Evolutionary conservation across 2,329 filamentous ascomycete genomes (phyloP), one percentile per base, ranked within the genome.

Genomic region (Nothophaeocryptopus gaeumannii): DNA sequence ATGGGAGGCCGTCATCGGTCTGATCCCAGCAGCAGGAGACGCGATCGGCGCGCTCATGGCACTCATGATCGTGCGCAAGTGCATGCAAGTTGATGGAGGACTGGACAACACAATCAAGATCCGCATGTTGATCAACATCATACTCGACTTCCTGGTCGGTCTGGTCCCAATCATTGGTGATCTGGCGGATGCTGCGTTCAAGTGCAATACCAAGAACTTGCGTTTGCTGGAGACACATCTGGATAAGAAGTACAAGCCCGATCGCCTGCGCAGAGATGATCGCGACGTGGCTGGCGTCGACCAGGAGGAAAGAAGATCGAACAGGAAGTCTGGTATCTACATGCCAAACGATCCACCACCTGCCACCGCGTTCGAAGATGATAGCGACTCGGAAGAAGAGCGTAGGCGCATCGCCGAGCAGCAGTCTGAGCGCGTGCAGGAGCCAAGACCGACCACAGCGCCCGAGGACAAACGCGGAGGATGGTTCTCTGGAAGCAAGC

Each of bases 11-110:
- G 80, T 96, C 50, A 88, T 97, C 62, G 93, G 85, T 11, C 67
- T 97, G 7, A 70, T 97, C 47, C 93, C 93, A 60, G 81, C 81
- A 81, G 73, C 87, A 55, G 91, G 91, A 40, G 91, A 96, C 67
- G 78, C 78, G 8, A 69, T 86, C 11, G 91, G 96, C 65, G 75
- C 81, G 8, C 73, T 88, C 42, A 77, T 96, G 64, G 87, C 88
- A 8, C 69, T 89, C 53, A 82, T 88, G 71, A 83, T 97, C 8
- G 76, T 95, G 56, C 78, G 77, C 53, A 84, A 83, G 16, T 91
- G 88, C 70, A 77, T 78, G 54, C 79, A 85, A 54, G 77, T 95
- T 40, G 86, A 95, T 45, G 88, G 88, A 42, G 88, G 88, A 11
- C 79, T 97, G 4, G 85, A 85, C 1, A 58, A 69, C 4, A 63